A percentile compares a stretch with the other conserved stretches of the same genome.
phyloP scores from a whole-genome alignment of 768 basidiomycete species.

The Tricholoma matsutake region DNA sequence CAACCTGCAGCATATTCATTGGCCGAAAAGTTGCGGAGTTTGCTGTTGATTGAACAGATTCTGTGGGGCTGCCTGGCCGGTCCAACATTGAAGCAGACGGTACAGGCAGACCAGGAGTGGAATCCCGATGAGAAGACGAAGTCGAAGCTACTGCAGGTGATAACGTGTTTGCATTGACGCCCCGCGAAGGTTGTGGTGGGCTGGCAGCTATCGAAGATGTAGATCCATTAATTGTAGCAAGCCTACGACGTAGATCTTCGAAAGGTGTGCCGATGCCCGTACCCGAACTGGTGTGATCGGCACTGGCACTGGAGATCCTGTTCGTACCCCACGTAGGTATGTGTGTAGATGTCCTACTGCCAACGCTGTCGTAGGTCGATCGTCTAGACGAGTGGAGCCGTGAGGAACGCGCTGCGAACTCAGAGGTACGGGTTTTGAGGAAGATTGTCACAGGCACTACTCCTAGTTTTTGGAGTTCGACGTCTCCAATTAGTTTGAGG shows the following conservation, averaged over 20 bases:
- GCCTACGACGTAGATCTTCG: constrained; percentile 73
- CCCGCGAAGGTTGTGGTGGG: constrained; percentile 35
- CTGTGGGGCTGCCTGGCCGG: constrained; percentile 76
- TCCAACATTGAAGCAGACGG: constrained; percentile 33
- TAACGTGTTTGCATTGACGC: constrained; percentile 23
- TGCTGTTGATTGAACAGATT: constrained; percentile 71
- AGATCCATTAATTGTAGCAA: constrained; percentile 75
- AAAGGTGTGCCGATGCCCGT: constrained; percentile 58
- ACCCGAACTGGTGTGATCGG: constrained; percentile 42
- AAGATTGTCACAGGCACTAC: constrained; percentile 93
- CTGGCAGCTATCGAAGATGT: constrained; percentile 55
- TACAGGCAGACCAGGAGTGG: constrained; percentile 22
- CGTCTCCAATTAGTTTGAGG: constrained; percentile 60
- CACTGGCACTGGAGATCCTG: constrained; percentile 38
- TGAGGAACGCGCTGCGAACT: constrained; percentile 36
- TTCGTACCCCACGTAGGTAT: constrained; percentile 46
- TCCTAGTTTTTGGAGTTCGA: constrained; percentile 83
- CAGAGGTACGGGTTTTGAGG: constrained; percentile 54
- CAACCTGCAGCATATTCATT: constrained; percentile 63
- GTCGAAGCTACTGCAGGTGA: constrained; percentile 35
- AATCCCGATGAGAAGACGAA: constrained; percentile 24
- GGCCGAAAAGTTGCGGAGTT: constrained; percentile 61
- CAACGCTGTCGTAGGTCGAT: constrained; percentile 34
- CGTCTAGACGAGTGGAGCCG: constrained; percentile 37
- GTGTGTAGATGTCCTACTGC: constrained; percentile 38